Base-by-base conservation (phyloP, 768 basidiomycete genomes). In the Suillus subaureus region DNA sequence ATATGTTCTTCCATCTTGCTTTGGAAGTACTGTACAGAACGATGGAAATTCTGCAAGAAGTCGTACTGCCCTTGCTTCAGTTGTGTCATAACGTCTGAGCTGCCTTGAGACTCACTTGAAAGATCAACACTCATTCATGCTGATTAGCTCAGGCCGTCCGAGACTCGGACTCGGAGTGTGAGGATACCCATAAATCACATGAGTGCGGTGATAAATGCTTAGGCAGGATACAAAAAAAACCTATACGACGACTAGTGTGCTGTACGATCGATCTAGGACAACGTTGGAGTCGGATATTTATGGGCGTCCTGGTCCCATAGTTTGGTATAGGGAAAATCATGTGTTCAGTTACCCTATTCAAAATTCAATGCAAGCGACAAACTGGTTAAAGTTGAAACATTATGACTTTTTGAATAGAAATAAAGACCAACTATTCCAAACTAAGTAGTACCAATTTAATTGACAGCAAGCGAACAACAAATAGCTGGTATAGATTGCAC, bases 1-100 rank as follows among this genome's bases (percentile, higher is more conserved):
- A 47, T 26, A 35, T 62, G 28, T 42, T 40, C 57, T 58, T 58
- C 39, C 37, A 26, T 8, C 39, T 58, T 60, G 12, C 40, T 60
- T 31, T 60, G 58, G 33, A 35, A 55, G 31, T 55, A 33, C 54
- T 55, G 35, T 33, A 35, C 33, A 33, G 33, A 55, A n/a, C 33
- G 21, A n/a, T n/a, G 31, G 54, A 55, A 35, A 55, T 11, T 21
- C 26, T 33, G 49, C 31, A n/a, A 56, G 28, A 16, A 39, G 16
- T 31, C n/a, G 21, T 28, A 18, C 39, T 61, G 21, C 60, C 39
- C 6, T 45, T 16, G 15, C 39, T 61, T 61, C n/a, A 26, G 37
- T n/a, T 58, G 15, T 35, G 13, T 58, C 33, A 13, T n/a, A 12
- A 49, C 26, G 28, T 49, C 43, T 39, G 51, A 47, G 31, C 43